Conservation (phyloP, 352 stramenopile genomes). For the Phytophthora brassicae region DNA sequence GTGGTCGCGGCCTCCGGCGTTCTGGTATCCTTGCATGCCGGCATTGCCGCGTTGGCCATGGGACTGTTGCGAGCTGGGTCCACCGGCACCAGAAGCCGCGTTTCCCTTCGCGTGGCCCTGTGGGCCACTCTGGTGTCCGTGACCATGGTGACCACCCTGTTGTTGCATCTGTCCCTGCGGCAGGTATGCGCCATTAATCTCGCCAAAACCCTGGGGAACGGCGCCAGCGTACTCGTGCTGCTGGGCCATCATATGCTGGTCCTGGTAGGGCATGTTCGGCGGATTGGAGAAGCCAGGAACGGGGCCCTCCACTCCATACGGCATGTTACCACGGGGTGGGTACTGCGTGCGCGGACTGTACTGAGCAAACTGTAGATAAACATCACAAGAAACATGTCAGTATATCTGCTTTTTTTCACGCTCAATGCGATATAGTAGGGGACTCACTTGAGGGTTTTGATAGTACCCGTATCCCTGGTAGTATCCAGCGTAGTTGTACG, state of each 20-base stretch:
- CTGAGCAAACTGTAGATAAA: conserved; percentile 64
- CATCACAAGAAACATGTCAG: conserved; percentile 11
- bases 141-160: conserved; percentile 45
- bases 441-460: conserved; percentile 78
- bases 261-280: conserved; percentile 81
- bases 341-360: conserved; percentile 88
- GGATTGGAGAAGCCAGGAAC: conserved; percentile 82
- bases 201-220: conserved; percentile 80
- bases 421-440: neutral
- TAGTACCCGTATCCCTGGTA: conserved; percentile 90
- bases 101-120: conserved; percentile 70
- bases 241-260: conserved; percentile 79
- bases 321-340: conserved; percentile 77
- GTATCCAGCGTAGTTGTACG: conserved; percentile 86
- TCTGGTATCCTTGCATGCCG: conserved; percentile 62
- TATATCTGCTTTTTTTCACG: neutral
- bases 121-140: conserved; percentile 56
- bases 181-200: conserved; percentile 79
- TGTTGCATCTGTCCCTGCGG: conserved; percentile 63
- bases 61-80: conserved; percentile 46
- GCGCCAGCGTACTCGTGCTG: conserved; percentile 79
- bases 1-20: conserved; percentile 52
- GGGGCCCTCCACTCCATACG: conserved; percentile 81
- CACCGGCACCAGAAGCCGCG: conserved; percentile 35
- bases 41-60: conserved; percentile 59